Evolutionary conservation across 345 rosid species (phyloP), one percentile per base, ranked within the genome.

Genomic region (Chamaenerion angustifolium): DNA sequence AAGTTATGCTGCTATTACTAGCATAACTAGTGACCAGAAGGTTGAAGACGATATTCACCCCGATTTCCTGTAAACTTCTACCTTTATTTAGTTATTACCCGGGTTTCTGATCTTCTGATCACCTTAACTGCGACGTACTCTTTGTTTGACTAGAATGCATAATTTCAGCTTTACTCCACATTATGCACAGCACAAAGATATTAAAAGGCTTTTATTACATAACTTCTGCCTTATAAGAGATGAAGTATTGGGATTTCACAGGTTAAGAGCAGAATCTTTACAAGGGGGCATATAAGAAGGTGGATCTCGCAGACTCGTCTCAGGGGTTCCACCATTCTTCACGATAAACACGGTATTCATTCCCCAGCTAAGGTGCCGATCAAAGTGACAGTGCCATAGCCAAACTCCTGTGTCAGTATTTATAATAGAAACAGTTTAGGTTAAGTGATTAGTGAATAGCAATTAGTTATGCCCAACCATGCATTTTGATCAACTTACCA

Each of bases 31-130:
- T 3, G 66, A 61, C 37, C 68, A 68, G 45, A 64, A 45, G 35
- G 80, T 82, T 48, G 88, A 84, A 46, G 96, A 88, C 11, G 88
- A 84, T 41, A 62, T 75, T 23, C 89, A 75, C 61, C 92, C 86
- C 42, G 84, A 85, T 60, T 88, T 80, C 60, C 46, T 61, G 61
- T 79, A 61, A 69, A n/a, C 37, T 3, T 31, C 37, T 2, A 31
- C 8, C 37, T 31, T 31, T 31, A 31, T 31, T 31, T 31, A 31
- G 37, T 31, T 31, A 31, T 7, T 31, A 31, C 5, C 37, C 37
- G 1, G 37, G 1, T 31, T 31, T 31, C 1, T 31, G 37, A 31
- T 31, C 37, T 31, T 31, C 37, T 31, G 37, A 8, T 31, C 37
- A 31, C 37, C 1, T 4, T 31, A 31, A 31, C 7, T 31, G 37